Conservation (phyloP, 2,329 filamentous ascomycete genomes). For the Lecanicillium sp. region DNA sequence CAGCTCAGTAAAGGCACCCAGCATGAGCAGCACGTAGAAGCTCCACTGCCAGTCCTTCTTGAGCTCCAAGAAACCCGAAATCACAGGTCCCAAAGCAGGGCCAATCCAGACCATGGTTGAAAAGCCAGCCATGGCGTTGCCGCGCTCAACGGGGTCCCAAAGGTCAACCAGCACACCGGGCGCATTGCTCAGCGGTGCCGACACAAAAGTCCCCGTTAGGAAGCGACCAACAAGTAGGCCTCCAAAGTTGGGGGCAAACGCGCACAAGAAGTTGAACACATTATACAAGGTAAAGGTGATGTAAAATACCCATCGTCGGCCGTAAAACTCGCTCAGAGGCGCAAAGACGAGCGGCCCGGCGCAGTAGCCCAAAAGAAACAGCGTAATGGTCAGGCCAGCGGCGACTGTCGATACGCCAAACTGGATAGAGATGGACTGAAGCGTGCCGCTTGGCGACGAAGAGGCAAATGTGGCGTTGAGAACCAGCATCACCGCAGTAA, state of each 20-base stretch:
- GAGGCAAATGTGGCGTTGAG: conserved; percentile 46
- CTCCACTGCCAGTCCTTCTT: conserved; percentile 46
- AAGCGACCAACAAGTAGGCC: conserved; percentile 45
- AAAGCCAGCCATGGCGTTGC: conserved; percentile 46
- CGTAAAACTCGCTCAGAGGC: conserved; percentile 49
- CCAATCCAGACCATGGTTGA: conserved; percentile 44
- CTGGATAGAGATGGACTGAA: conserved; percentile 27
- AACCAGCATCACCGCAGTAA: conserved; percentile 35
- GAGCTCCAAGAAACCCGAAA: conserved; percentile 48
- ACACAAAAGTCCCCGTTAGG: conserved; percentile 45
- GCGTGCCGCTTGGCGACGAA: conserved; percentile 15
- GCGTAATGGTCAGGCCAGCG: conserved; percentile 40
- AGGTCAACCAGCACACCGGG: conserved; percentile 46
- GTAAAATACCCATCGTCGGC: conserved; percentile 44
- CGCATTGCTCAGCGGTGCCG: conserved; percentile 38
- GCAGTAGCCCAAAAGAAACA: conserved; percentile 49
- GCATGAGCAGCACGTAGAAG: conserved; percentile 38
- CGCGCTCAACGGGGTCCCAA: conserved; percentile 42
- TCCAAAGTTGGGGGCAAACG: conserved; percentile 46
- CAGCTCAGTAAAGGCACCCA: conserved; percentile 28
- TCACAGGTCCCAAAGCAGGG: conserved; percentile 43
- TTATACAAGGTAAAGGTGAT: conserved; percentile 39
- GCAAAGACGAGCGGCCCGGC: conserved; percentile 51
- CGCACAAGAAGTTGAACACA: conserved; percentile 43
- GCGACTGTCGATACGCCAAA: conserved; percentile 39